Evolutionary conservation across 805 yeast genomes (phyloP), one percentile per base, ranked within the genome.

Genomic region (Saccharomyces eubayanus): DNA sequence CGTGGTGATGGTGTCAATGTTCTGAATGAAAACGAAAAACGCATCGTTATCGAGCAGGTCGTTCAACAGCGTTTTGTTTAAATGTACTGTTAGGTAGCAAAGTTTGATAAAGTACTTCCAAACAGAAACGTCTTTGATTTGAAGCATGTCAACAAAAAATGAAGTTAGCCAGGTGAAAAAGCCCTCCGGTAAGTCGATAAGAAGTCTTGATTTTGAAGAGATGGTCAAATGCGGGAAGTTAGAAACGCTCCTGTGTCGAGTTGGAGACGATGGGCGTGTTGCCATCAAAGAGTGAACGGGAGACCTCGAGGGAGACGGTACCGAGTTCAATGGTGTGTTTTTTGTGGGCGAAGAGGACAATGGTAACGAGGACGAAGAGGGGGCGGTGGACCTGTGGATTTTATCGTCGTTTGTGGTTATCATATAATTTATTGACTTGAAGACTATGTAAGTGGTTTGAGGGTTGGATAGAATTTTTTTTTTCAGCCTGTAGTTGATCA

Each of bases 31-130:
- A 5, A 49, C 47, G 6, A 57, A 51, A 49, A 64, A 60, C 24
- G 50, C 53, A 4, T 47, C 16, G 49, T 57, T 59, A 21, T 49
- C 47, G 24, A 55, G 55, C 31, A 68, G 51, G 12, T 52, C 51
- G 6, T 55, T 49, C 11, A 63, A 46, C 6, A 59, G 53, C 0
- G 48, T 40, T 40, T 54, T 55, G 53, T 65, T 59, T 40, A 62
- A 48, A 27, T 62, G 64, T 4, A 61, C 53, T 2, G 62, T 48
- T 43, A 62, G 64, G 47, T 54, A 62, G 41, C 68, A 61, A 24
- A 65, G 62, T 30, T 58, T 62, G n/a, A 65, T 57, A 41, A 64
- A 67, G 50, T 67, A 67, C 48, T 66, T 67, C 63, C 69, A 62
- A n/a, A 60, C 51, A 50, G 61, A 63, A 28, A 59, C 51, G 51